Evolutionary conservation across 2,329 filamentous ascomycete genomes (phyloP).

Genomic region (Daldinia eschscholtzii): DNA sequence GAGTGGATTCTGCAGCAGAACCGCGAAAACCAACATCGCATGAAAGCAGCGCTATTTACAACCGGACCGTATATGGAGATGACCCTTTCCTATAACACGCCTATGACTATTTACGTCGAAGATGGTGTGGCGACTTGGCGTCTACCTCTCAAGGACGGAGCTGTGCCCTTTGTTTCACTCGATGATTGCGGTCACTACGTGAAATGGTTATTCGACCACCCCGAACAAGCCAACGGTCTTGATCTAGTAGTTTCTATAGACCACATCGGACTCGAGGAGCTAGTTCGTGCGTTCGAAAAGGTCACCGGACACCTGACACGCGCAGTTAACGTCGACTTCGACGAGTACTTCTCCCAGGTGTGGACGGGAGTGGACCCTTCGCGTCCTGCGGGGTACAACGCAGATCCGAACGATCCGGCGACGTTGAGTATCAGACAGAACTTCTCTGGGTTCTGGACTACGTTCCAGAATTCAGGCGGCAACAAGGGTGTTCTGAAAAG

Average conservation of each 20-base stretch:
- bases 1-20: slow-evolving; percentile 62
- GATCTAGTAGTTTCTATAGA: slow-evolving; percentile 61
- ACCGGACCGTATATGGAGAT: slow-evolving; percentile 67
- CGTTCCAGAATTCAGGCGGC: slow-evolving; percentile 58
- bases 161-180: slow-evolving; percentile 58
- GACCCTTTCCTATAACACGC: slow-evolving; percentile 53
- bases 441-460: slow-evolving; percentile 65
- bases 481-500: slow-evolving; percentile 59
- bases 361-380: slow-evolving; percentile 40
- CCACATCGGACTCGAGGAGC: slow-evolving; percentile 56
- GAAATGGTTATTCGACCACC: slow-evolving; percentile 63
- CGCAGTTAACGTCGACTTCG: slow-evolving; percentile 55
- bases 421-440: slow-evolving; percentile 60
- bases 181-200: slow-evolving; percentile 63
- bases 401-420: slow-evolving; percentile 49
- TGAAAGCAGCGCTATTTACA: slow-evolving; percentile 70
- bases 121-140: slow-evolving; percentile 46
- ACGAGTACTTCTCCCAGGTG: slow-evolving; percentile 52
- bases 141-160: slow-evolving; percentile 55
- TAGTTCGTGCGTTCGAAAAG: slow-evolving; percentile 58
- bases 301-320: slow-evolving; percentile 58
- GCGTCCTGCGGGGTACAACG: slow-evolving; percentile 55
- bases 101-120: slow-evolving; percentile 57
- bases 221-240: slow-evolving; percentile 58
- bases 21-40: slow-evolving; percentile 50